Evolutionary conservation across 225 moss, liverwort and hornwort species (phyloP).

Genomic region (Physcomitrium patens): DNA sequence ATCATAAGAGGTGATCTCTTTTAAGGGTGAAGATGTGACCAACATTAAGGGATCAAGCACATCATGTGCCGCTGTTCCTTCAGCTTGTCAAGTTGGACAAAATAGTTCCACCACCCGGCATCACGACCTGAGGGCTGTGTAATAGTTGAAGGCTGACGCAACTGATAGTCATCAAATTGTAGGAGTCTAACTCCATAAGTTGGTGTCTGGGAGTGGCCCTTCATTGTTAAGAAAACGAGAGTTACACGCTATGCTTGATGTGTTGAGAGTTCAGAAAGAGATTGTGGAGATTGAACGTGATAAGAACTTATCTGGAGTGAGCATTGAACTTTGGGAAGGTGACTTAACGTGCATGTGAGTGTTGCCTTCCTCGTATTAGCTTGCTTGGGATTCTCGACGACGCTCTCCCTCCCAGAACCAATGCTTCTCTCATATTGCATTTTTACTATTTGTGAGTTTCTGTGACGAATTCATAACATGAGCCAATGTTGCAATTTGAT

Average conservation of each 20-base stretch:
- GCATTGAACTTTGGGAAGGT: slow-evolving; percentile 74
- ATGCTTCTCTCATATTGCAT: too few relatives aligned
- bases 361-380: background rate
- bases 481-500: too few relatives aligned
- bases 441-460: too few relatives aligned
- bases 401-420: too few relatives aligned
- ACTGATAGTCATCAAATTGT: background rate
- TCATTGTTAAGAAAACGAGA: slow-evolving; percentile 23
- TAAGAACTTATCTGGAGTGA: slow-evolving; percentile 89
- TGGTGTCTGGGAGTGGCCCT: slow-evolving; percentile 37
- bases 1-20: background rate
- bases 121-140: slow-evolving; percentile 2
- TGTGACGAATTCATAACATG: too few relatives aligned
- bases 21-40: background rate
- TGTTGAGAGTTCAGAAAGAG: slow-evolving; percentile 99
- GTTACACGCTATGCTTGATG: slow-evolving; percentile 86
- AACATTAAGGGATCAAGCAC: background rate
- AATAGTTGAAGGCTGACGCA: background rate
- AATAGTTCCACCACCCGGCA: background rate
- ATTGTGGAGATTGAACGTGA: slow-evolving; percentile 96
- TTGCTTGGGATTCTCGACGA: too few relatives aligned
- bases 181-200: slow-evolving; percentile 8
- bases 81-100: background rate
- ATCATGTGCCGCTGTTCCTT: slow-evolving; percentile 1
- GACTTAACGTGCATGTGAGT: slow-evolving; percentile 92